Evolutionary conservation across 2,329 filamentous ascomycete species (phyloP), one percentile per base, ranked within the genome.

Genomic region (Periconia sp.): DNA sequence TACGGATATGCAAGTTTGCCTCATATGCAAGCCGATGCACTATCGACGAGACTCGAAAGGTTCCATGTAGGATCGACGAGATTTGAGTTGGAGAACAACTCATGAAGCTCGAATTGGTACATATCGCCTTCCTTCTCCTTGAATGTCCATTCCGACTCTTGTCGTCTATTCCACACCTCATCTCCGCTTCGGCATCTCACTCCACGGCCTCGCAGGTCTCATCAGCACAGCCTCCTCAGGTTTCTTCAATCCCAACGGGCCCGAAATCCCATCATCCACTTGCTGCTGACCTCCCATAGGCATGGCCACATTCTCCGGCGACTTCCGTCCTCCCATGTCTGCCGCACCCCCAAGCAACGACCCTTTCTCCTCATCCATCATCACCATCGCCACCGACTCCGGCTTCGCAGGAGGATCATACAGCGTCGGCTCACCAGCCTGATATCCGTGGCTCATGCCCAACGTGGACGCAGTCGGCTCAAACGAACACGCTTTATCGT

Each of bases 401-500:
- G 31, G 18, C 23, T 27, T 27, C 23, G 23, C 23, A 8, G 23
- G 64, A 7, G 64, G 64, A 41, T 66, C 64, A 41, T 68, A 65
- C 33, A 69, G 55, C 1, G 64, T 49, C 7, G 66, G 65, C 0
- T 54, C 20, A 14, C 61, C 52, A 31, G 60, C 61, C 40, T 59
- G 50, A 31, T 68, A 65, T 14, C 58, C 62, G 35, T 66, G 59
- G 1, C 57, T 49, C 63, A 69, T 69, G 8, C 66, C 66, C 10
- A 70, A 54, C 18, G 59, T 57, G 6, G 65, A 69, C n/a, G 61
- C 65, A 11, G 63, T 69, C 31, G 68, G 68, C 52, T 69, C 66
- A 44, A 70, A 70, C 3, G 61, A 64, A 50, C 64, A 69, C 44
- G 56, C 59, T 41, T 66, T 61, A 31, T 56, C 59, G 11, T 53